Percentiles rank a stretch among this genome's conserved stretches.
Evolutionary conservation across 441 rosid species (phyloP).

Genomic region (Viola pubescens): DNA sequence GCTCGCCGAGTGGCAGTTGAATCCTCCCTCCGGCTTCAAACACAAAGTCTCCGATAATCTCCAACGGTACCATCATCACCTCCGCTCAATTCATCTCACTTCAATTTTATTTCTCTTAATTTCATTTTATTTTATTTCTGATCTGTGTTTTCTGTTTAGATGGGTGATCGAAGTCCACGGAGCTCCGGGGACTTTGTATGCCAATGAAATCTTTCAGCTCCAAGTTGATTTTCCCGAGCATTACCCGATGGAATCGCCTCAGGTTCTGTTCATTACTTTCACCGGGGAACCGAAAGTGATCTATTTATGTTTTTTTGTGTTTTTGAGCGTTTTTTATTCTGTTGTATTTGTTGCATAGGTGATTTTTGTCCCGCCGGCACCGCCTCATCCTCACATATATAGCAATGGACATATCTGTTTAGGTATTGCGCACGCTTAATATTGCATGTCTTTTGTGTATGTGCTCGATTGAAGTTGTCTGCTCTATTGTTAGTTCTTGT

Average conservation of each 20-base stretch:
- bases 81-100: too few relatives aligned
- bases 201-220: slow-evolving; percentile 85
- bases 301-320: not conserved
- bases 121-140: slow-evolving; percentile 2
- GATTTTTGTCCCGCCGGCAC: slow-evolving; percentile 78
- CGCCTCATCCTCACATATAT: slow-evolving; percentile 83
- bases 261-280: slow-evolving; percentile 29
- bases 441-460: not conserved
- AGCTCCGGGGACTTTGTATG: slow-evolving; percentile 77
- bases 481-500: not conserved
- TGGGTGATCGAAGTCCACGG: slow-evolving; percentile 89
- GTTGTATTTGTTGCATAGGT: slow-evolving; percentile 36
- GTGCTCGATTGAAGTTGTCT: not conserved
- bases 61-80: slow-evolving; percentile 35
- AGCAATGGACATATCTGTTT: slow-evolving; percentile 93
- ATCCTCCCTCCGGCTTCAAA: slow-evolving; percentile 75
- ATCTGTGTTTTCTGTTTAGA: slow-evolving; percentile 25
- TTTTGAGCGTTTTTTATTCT: not conserved
- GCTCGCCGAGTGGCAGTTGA: slow-evolving; percentile 84
- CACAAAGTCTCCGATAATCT: slow-evolving; percentile 81
- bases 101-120: not conserved
- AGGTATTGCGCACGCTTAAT: slow-evolving; percentile 36
- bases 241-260: slow-evolving; percentile 98
- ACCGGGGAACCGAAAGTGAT: not conserved
- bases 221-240: slow-evolving; percentile 91